phyloP scores from a whole-genome alignment of 2,329 filamentous ascomycete species.

The Arthroderma uncinatum region DNA sequence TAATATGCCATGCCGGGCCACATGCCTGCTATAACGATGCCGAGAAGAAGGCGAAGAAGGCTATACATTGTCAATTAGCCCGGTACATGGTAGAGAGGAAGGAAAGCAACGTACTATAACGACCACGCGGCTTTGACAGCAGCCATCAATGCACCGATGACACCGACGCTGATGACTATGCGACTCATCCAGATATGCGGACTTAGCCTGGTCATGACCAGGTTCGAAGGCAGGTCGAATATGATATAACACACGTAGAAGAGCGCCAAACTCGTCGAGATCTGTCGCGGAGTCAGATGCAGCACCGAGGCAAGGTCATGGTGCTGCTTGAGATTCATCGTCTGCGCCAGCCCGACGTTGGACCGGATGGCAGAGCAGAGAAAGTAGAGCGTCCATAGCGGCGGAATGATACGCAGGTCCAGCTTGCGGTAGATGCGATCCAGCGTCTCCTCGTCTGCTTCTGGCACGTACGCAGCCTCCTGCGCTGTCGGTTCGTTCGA shows the following conservation, averaged over 20 bases:
- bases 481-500: neutral
- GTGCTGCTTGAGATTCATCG: conserved; percentile 62
- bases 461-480: neutral
- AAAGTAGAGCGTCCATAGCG: conserved; percentile 86
- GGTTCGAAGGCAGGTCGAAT: conserved; percentile 79
- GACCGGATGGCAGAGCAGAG: conserved; percentile 84
- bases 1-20: conserved; percentile 96
- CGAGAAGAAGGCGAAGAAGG: conserved; percentile 72
- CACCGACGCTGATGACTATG: conserved; percentile 75
- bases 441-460: conserved; percentile 24
- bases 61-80: conserved; percentile 23
- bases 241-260: conserved; percentile 91
- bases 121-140: conserved; percentile 76
- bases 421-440: conserved; percentile 41
- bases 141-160: conserved; percentile 74
- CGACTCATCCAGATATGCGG: conserved; percentile 86
- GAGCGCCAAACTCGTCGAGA: conserved; percentile 71
- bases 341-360: conserved; percentile 87
- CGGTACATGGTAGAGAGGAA: neutral
- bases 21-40: conserved; percentile 82
- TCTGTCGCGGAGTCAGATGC: conserved; percentile 58
- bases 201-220: conserved; percentile 75
- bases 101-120: conserved; percentile 49
- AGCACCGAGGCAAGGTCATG: conserved; percentile 69
- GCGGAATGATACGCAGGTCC: conserved; percentile 51